Evolutionary conservation across 257 asterid genomes (phyloP).

Genomic region (Solanum medicagineum): DNA sequence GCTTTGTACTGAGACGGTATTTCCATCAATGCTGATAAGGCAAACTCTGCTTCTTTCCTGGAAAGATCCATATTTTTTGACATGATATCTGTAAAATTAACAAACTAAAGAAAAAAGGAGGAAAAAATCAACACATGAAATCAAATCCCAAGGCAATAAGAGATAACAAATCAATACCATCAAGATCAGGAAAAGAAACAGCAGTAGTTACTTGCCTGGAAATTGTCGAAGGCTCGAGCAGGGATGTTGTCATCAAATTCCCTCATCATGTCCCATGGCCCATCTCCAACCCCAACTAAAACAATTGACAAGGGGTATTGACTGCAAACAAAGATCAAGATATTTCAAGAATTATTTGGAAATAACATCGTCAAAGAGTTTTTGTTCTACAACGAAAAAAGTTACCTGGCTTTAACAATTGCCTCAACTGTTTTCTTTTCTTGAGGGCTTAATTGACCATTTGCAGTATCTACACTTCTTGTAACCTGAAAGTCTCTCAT

Average conservation of each 20-base stretch:
- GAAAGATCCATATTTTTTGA: constrained; percentile 50
- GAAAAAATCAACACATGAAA: neutral
- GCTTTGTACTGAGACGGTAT: constrained; percentile 94
- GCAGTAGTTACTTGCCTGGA: constrained; percentile 46
- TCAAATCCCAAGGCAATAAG: neutral
- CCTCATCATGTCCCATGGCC: constrained; percentile 98
- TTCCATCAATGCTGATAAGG: constrained; percentile 92
- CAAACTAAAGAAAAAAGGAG: constrained; percentile 41
- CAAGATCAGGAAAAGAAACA: neutral
- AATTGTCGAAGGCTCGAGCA: constrained; percentile 84
- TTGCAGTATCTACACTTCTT: constrained; percentile 74
- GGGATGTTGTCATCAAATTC: constrained; percentile 92
- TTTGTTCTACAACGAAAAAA: neutral
- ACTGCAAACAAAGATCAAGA: constrained; percentile 25
- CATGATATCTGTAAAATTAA: constrained; percentile 87
- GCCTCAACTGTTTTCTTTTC: constrained; percentile 92
- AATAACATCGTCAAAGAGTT: neutral
- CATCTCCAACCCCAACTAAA: constrained; percentile 91
- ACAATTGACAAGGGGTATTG: constrained; percentile 73
- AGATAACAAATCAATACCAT: neutral
- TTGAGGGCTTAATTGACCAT: constrained; percentile 78
- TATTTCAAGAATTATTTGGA: neutral
- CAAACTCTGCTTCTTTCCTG: constrained; percentile 90
- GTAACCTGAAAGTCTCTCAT: constrained; percentile 41
- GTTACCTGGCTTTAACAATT: constrained; percentile 90